Evolutionary conservation across 805 yeast species (phyloP), one percentile per base, ranked within the genome.

Genomic region (Yamadazyma ubonensis): DNA sequence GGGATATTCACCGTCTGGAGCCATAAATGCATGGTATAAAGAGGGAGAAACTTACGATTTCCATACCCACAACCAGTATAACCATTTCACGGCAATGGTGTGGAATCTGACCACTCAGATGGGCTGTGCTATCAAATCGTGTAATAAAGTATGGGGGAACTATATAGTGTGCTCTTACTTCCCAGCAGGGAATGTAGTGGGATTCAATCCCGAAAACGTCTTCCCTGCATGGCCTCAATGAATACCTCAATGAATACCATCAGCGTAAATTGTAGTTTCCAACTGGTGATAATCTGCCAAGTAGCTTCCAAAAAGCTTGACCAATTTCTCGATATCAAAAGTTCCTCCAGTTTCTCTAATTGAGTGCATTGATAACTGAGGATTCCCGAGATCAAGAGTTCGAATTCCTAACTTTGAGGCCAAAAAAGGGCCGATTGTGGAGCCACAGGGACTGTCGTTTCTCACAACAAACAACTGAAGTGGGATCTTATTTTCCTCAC

Each of bases 361-460:
- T 1, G 95, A 84, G 57, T 90, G 98, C 98, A 90, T 90, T 43
- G 93, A 81, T 52, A 90, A 68, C 54, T 89, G 93, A 1, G 96
- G 95, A 54, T 86, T 87, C 42, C 98, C 98, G 38, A 90, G 63
- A 61, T 90, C 98, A 45, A 90, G 63, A 3, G 96, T 86, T 57
- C 93, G 75, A 36, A 90, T 75, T 38, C 98, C 98, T 27, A 89
- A 73, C 50, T 84, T 84, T 2, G 95, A 82, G 25, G 96, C 83
- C 42, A 91, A 68, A 61, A 90, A 86, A 15, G 98, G 98, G 1
- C 98, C 99, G 54, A 91, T 91, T 1, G 99, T 91, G 1, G 95
- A 83, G 2, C 99, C 99, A 64, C 98, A 91, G 2, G 96, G 87
- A 2, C 95, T 81, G 56, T 86, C 96, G 59, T 91, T 93, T 41